These are phyloP conservation scores for Xylaria sp. DNA, from an alignment of 2,329 filamentous ascomycete genomes.

Conservation along the genomic window DNA sequence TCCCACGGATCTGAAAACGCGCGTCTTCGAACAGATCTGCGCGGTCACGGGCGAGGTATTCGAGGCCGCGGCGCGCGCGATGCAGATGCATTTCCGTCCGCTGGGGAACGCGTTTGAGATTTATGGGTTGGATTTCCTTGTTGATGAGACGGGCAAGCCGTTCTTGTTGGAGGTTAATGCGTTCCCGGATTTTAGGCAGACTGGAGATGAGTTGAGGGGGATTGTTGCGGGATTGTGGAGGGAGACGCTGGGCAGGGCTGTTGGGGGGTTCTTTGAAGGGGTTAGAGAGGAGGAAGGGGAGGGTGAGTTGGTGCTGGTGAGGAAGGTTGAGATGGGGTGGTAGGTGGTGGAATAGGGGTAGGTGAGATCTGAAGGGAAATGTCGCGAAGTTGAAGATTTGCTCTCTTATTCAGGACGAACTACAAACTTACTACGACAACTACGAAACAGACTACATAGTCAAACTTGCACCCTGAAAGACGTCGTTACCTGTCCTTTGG, in stretches of 20 bases:
- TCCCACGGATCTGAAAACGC: conserved; percentile 43
- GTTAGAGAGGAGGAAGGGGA: conserved; percentile 17
- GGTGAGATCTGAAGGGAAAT: neutral
- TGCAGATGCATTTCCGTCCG: conserved; percentile 89
- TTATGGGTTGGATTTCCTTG: conserved; percentile 85
- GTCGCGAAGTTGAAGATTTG: too few relatives aligned
- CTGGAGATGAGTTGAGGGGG: conserved; percentile 65
- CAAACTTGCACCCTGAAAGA: too few relatives aligned
- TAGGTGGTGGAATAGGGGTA: neutral
- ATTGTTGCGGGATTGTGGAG: conserved; percentile 74
- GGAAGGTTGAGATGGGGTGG: conserved; percentile 47
- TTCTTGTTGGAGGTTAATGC: conserved; percentile 92
- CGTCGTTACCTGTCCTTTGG: too few relatives aligned
- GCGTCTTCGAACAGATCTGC: conserved; percentile 71
- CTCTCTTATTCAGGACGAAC: too few relatives aligned
- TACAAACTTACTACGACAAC: too few relatives aligned
- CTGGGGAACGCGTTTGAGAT: conserved; percentile 85
- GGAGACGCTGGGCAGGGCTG: conserved; percentile 61
- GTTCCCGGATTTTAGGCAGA: conserved; percentile 94
- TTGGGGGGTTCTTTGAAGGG: conserved; percentile 61
- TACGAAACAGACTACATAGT: too few relatives aligned
- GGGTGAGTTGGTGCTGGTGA: conserved; percentile 47
- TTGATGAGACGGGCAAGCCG: conserved; percentile 57
- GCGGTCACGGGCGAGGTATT: conserved; percentile 70
- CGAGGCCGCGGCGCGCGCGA: conserved; percentile 75